Evolutionary conservation across 805 yeast species (phyloP).

Genomic region (Candida michaelii): DNA sequence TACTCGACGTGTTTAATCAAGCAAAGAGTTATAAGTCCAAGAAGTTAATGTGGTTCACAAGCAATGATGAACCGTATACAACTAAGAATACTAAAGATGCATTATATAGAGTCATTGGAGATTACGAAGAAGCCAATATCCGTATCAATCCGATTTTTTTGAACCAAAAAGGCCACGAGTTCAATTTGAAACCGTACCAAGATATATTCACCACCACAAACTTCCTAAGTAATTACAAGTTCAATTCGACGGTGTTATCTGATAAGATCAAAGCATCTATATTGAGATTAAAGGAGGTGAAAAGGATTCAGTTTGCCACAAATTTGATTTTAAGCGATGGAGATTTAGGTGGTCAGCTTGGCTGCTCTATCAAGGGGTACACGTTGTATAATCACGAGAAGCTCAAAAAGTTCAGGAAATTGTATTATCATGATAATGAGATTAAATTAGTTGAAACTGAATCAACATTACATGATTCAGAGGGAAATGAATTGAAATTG

Average conservation of each 20-base stretch:
- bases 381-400: constrained; percentile 58
- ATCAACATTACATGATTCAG: constrained; percentile 37
- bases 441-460: constrained; percentile 52
- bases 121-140: constrained; percentile 54
- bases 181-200: constrained; percentile 47
- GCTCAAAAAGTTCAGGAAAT: constrained; percentile 47
- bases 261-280: constrained; percentile 48
- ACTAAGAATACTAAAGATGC: constrained; percentile 41
- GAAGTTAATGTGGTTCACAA: constrained; percentile 71
- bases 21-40: constrained; percentile 49
- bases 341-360: constrained; percentile 36
- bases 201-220: constrained; percentile 56
- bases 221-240: constrained; percentile 31
- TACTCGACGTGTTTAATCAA: constrained; percentile 55
- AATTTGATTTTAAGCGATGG: constrained; percentile 55
- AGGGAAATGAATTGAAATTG: constrained; percentile 47
- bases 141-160: constrained; percentile 66
- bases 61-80: constrained; percentile 64
- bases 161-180: constrained; percentile 24
- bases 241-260: constrained; percentile 24
- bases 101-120: constrained; percentile 58
- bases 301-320: constrained; percentile 61
- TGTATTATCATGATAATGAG: constrained; percentile 54
- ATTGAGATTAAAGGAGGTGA: constrained; percentile 57
- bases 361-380: constrained; percentile 72